Evolutionary conservation across 305 asterid genomes (phyloP).

Genomic region (Ilex paraguariensis): DNA sequence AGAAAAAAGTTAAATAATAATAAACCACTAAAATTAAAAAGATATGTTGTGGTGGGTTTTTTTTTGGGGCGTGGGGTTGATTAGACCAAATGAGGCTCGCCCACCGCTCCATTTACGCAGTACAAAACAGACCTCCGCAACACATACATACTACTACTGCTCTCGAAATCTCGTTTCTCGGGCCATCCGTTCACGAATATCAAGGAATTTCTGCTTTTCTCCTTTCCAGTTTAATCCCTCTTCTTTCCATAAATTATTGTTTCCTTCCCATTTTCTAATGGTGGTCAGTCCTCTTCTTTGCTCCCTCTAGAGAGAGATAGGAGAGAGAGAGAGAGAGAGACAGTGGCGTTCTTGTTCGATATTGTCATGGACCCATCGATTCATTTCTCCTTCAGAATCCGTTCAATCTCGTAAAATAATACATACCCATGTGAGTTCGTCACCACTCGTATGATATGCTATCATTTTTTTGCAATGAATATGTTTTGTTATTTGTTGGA

Average conservation of each 20-base stretch:
- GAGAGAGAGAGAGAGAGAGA: slow-evolving; percentile 15
- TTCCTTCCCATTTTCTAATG: slow-evolving; percentile 15
- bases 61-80: no score
- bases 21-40: not conserved
- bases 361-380: slow-evolving; percentile 21
- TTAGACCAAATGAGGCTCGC: no score
- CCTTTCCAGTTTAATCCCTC: slow-evolving; percentile 19
- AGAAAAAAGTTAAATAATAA: no score
- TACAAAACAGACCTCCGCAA: slow-evolving; percentile 13
- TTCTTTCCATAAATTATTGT: slow-evolving; percentile 28
- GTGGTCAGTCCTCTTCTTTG: slow-evolving; percentile 32
- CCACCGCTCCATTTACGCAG: no score
- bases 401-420: slow-evolving; percentile 22
- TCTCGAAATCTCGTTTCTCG: slow-evolving; percentile 53
- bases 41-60: no score
- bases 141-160: not conserved
- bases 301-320: slow-evolving; percentile 30
- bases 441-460: no score
- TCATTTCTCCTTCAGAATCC: slow-evolving; percentile 15
- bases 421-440: slow-evolving; percentile 51
- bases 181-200: slow-evolving; percentile 65
- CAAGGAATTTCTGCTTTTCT: slow-evolving; percentile 25
- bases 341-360: not conserved
- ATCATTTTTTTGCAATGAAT: no score
- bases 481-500: no score